Base-by-base conservation (phyloP, 108 stramenopile species). In the Mediolabrus comicus region DNA sequence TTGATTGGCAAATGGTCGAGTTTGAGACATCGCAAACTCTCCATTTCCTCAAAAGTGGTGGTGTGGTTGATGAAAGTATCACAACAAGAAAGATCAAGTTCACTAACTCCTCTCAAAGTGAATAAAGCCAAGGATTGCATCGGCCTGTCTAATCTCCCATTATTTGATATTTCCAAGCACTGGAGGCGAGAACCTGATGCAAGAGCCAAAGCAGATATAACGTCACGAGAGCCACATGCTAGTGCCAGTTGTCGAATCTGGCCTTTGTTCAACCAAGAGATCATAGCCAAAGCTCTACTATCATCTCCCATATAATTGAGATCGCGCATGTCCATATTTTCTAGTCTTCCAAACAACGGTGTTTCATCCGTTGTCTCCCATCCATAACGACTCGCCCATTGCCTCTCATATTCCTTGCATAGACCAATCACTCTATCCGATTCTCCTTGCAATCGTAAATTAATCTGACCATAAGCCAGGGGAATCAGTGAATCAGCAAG, bases 251-350 rank as follows among this genome's bases (percentile, higher is more conserved):
- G 16, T 59, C 52, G 51, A 5, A 68, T 13, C 16, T 36, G 58
- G 7, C 67, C 67, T 35, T 26, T 36, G 59, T 68, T 68, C 1
- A 68, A 26, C 67, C 67, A 68, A 53, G 67, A 28, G 13, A 68
- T 68, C 10, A 36, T 28, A 19, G 67, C 67, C 9, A 68, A 19
- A 2, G 25, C 36, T 39, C 67, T 36, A 28, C 14, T 6, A 17
- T 24, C 46, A 25, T n/a, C 14, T 34, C 36, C 9, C 3, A 14
- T 19, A 3, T 41, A 0, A 26, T 13, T 11, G 10, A 0, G 10
- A 14, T 31, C 3, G 9, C 19, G 17, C 27, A 59, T 22, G 13
- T 39, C 36, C 28, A 39, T 29, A 14, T 58, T 57, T 19, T 57
- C 55, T 26, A 34, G 55, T 35, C 35, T 11, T 8, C 63, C 63